Base-by-base conservation (phyloP, 148 eudicot species). In the Polygonum aviculare region DNA sequence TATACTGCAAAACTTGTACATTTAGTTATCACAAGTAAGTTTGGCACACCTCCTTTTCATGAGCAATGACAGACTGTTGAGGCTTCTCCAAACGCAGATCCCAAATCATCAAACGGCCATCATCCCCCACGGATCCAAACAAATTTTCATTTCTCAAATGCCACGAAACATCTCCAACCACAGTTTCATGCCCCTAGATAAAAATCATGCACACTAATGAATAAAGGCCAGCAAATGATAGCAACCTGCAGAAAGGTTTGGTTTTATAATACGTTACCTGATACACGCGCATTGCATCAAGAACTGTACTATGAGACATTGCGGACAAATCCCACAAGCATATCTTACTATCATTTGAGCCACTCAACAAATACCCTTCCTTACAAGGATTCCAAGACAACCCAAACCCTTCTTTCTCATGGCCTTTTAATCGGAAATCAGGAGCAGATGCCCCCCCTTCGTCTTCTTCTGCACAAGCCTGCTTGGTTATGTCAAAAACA, bases 371-470 rank as follows among this genome's bases (percentile, higher is more conserved):
- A 82, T 88, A 83, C 0, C 97, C 98, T 78, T 90, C 85, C 77
- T 86, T 95, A 21, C 84, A 86, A 11, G 92, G 90, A 81, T 84
- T 92, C 98, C 97, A 95, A 1, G 98, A 92, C 77, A 95, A 77
- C n/a, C 98, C 98, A 87, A 85, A 95, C 2, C 98, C 98, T 92
- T 95, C 98, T 80, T 95, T 90, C 51, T 92, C 94, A 77, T 95
- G 98, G 60, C 98, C 98, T 84, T 81, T 87, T 79, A 95, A 75
- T 81, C 76, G 88, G 78, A 90, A 76, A 79, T 91, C 90, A 60
- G 98, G 96, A 74, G 85, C 74, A 76, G 88, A 89, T 39, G 86
- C 78, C 35, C 75, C 84, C 35, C 65, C 88, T 75, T 74, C 77
- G 47, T 77, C 57, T 73, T 74, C 80, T 48, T 79, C 62, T 22